Base-by-base conservation (phyloP, 208 protist species). In the Naegleria fowleri region DNA sequence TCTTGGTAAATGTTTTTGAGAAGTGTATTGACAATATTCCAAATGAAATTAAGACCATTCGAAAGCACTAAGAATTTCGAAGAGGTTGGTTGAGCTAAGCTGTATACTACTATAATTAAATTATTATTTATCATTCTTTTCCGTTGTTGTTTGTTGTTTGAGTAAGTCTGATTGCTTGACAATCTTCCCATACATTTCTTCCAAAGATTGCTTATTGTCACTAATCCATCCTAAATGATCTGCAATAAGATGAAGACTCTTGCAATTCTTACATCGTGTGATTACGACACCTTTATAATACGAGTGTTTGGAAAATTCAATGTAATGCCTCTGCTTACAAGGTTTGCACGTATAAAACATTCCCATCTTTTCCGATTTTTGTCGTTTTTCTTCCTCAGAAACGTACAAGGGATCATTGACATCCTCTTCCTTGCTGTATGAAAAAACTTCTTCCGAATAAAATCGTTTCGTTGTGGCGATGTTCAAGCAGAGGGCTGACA, bases 211-310 rank as follows among this genome's bases (percentile, higher is more conserved):
- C 86, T 94, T 94, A 41, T 83, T 91, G 91, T 96, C 94, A 40
- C 94, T 91, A 92, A 97, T 94, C 96, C 96, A 98, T 58, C 96
- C 96, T 51, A 97, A 92, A 93, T 98, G 97, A 92, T 98, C 97
- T 0, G 97, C 97, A 55, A 98, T 91, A 36, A 98, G 93, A 91
- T 98, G 97, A 92, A 95, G 94, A 33, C 95, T 93, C 29, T 94
- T 92, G 93, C 97, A 98, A 87, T 94, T 93, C 38, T 95, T 94
- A 88, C 97, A 98, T 92, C 97, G 92, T 86, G 97, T 94, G 91
- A 98, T 96, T 38, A 98, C 97, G 79, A 97, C 97, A 25, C 97
- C 97, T 41, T 97, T 96, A 33, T 95, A 95, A 93, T 98, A 98
- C 29, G 96, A 94, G 92, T 97, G 94, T 90, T 97, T 97, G 85